Conservation (phyloP, 2,329 filamentous ascomycete species). For the Penicillium sp. region DNA sequence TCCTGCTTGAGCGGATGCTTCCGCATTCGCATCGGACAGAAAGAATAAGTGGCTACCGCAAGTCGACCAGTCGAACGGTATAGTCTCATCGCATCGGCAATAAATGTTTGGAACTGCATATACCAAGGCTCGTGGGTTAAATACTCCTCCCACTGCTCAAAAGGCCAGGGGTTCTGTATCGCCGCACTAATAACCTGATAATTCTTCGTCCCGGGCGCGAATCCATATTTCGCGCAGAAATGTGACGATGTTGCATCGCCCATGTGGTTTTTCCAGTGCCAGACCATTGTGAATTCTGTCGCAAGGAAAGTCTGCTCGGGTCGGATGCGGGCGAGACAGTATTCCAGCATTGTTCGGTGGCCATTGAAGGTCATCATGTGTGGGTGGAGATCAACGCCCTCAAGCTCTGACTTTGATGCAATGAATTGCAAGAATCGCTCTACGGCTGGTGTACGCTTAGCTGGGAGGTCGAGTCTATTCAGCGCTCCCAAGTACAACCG, state of each 20-base stretch:
- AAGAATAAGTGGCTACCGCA: slow-evolving; percentile 16
- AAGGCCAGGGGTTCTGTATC: slow-evolving; percentile 10
- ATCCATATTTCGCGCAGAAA: slow-evolving; percentile 12
- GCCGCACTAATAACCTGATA: slow-evolving; percentile 12
- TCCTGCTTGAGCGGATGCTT: slow-evolving; percentile 7
- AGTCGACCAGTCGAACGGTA: slow-evolving; percentile 15
- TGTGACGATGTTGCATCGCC: not conserved
- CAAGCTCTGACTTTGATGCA: slow-evolving; percentile 13
- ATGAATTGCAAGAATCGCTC: slow-evolving; percentile 15
- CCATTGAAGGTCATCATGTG: slow-evolving; percentile 14
- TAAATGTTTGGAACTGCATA: slow-evolving; percentile 6
- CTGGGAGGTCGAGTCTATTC: slow-evolving; percentile 19
- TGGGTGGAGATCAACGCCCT: slow-evolving; percentile 18
- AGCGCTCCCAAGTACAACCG: slow-evolving; percentile 20
- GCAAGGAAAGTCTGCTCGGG: slow-evolving; percentile 16
- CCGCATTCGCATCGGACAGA: slow-evolving; percentile 17
- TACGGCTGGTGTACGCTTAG: slow-evolving; percentile 14
- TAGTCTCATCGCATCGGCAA: slow-evolving; percentile 13
- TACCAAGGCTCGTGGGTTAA: slow-evolving; percentile 14
- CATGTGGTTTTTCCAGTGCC: slow-evolving; percentile 21
- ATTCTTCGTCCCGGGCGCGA: slow-evolving; percentile 6
- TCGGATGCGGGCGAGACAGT: slow-evolving; percentile 11
- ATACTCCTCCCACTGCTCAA: slow-evolving; percentile 15
- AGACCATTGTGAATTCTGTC: slow-evolving; percentile 20
- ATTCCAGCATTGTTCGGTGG: slow-evolving; percentile 16